Evolutionary conservation across 306 rosid species (phyloP), one percentile per base, ranked within the genome.

Genomic region (Castanea sativa): DNA sequence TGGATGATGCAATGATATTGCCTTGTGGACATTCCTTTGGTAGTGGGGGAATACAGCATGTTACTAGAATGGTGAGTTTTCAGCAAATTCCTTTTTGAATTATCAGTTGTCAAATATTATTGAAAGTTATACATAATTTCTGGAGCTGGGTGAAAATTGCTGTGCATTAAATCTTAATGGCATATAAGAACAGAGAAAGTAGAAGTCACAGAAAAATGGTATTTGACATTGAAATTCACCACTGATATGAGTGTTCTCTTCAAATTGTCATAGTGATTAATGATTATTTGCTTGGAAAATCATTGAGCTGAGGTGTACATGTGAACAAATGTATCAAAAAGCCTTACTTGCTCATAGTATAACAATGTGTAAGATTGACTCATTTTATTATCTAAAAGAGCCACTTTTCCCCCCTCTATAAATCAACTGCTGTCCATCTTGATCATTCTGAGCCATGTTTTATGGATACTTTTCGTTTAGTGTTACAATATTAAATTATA

Each of bases 21-120:
- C 93, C 99, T 55, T 96, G 99, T 73, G 99, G 99, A n/a, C 99
- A 96, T 88, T 96, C 99, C 70, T 96, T 93, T 65, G 92, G 99
- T 43, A 85, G 96, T 55, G 90, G 91, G 70, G 99, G 99, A 81
- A 88, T 93, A 83, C 91, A 90, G 72, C 97, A 89, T 43, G 97
- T 93, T 83, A 79, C 87, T 82, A 89, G 93, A 86, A 82, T 87
- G 93, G 99, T 96, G 95, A 91, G 98, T 87, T 88, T 80, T 85
- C 86, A 78, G 76, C 75, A 73, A 83, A 80, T 79, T 86, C 51
- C 83, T 79, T 67, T 69, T 55, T 52, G 77, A 61, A 56, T 84
- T 73, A 73, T 75, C 61, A 72, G 81, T 85, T 85, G 76, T 86
- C 69, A 83, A 75, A 70, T 76, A 76, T 49, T 87, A 63, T 73